Evolutionary conservation across 2,329 filamentous ascomycete species (phyloP), one percentile per base, ranked within the genome.

Genomic region (Shiraia sp.): DNA sequence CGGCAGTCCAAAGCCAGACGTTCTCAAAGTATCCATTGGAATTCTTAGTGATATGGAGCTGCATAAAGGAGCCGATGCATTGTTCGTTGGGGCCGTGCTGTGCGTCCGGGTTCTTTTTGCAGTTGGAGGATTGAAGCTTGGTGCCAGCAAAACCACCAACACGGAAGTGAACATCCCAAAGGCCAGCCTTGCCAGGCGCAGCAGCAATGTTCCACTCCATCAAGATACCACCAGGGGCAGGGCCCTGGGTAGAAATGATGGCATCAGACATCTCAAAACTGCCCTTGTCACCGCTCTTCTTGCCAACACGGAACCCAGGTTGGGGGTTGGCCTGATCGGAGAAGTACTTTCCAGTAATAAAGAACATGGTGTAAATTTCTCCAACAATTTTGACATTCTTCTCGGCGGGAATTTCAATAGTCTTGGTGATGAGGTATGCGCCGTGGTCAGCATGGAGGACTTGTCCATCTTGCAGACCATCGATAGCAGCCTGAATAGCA

Each of bases 101-200:
- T 10, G 75, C 72, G 36, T 78, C 76, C 29, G 87, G 87, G 49
- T 85, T 87, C 79, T 95, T 95, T 67, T 80, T 71, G 75, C 91
- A 96, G 40, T 78, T 84, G 68, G 88, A 79, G 13, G 85, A 86
- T 71, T 95, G 88, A 12, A 97, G 80, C 52, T 88, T 72, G 19
- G 91, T 95, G 46, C 92, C 92, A 4, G 87, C 85, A 40, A 86
- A 85, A 30, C 93, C 93, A 58, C 90, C 92, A 57, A 99, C 82
- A 63, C 93, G 89, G 73, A 93, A 86, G 76, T 99, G 93, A n/a
- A 91, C 85, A 61, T 99, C 93, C 88, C 91, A 99, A 72, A 96
- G 84, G 49, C 83, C 92, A 14, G 84, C 85, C 1, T 83, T 80
- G 32, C 89, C 90, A 43, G 85, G 79, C 70, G 76, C 55, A 3